Conservation (phyloP, 1,284 basidiomycete species). For the Cerioporus squamosus region DNA sequence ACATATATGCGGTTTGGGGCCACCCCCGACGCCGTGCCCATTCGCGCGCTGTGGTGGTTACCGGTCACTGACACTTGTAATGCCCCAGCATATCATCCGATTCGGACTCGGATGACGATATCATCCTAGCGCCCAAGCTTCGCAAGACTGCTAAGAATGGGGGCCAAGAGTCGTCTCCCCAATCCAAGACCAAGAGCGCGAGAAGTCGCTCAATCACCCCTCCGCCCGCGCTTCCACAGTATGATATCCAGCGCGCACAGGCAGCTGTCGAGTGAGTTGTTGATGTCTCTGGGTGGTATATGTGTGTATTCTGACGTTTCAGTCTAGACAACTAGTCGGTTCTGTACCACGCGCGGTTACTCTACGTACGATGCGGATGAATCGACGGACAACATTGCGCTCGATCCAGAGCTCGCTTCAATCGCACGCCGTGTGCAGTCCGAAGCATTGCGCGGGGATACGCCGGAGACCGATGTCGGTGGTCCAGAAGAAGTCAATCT, state of each 20-base stretch:
- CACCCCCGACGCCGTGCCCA: not conserved
- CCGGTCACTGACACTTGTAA: not conserved
- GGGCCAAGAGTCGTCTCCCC: constrained; percentile 9
- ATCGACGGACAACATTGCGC: constrained; percentile 49
- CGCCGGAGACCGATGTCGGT: constrained; percentile 19
- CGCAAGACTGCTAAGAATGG: constrained; percentile 26
- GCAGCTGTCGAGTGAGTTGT: constrained; percentile 58
- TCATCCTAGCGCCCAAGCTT: constrained; percentile 39
- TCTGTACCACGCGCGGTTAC: constrained; percentile 45
- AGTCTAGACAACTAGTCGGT: constrained; percentile 50
- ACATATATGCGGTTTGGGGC: constrained; percentile 2
- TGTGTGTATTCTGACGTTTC: not conserved
- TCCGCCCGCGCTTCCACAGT: constrained; percentile 59
- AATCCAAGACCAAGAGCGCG: constrained; percentile 41
- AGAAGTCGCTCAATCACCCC: constrained; percentile 75
- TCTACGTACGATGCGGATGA: constrained; percentile 50
- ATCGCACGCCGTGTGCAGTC: constrained; percentile 48
- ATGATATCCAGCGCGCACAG: constrained; percentile 56
- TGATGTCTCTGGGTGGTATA: not conserved
- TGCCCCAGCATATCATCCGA: constrained; percentile 44
- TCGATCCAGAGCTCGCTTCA: constrained; percentile 63
- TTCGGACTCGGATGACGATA: constrained; percentile 44
- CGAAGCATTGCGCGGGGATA: constrained; percentile 30
- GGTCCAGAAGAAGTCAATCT: constrained; percentile 53
- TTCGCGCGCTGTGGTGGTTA: too few species aligned